Conservation (phyloP, 2,329 filamentous ascomycete genomes). For the Rutstroemia sp. region DNA sequence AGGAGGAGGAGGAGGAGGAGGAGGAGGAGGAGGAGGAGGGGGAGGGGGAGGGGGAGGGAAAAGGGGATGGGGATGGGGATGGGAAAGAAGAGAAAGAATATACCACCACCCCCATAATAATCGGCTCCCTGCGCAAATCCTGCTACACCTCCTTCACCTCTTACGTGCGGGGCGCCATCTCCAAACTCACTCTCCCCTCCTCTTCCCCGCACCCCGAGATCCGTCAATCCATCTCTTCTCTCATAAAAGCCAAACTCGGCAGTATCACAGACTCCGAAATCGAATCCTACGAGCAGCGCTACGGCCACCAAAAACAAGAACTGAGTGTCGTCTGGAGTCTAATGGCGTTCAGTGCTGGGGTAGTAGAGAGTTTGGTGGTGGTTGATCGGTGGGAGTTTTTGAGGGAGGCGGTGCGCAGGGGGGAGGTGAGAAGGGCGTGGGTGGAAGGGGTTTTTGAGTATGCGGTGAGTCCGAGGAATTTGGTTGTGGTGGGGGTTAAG, state of each 20-base stretch:
- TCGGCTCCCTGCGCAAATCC: conserved; percentile 74
- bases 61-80: too few species aligned
- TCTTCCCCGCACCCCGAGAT: not conserved
- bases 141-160: conserved; percentile 68
- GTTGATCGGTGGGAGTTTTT: conserved; percentile 86
- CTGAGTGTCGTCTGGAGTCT: conserved; percentile 84
- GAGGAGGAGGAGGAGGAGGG: not conserved
- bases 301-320: conserved; percentile 64
- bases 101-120: conserved; percentile 73
- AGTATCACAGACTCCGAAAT: conserved; percentile 71
- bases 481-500: conserved; percentile 91
- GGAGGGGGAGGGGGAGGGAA: not conserved
- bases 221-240: conserved; percentile 41
- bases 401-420: conserved; percentile 65
- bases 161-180: conserved; percentile 75
- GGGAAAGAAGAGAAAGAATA: conserved; percentile 14
- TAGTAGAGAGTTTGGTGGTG: conserved; percentile 86
- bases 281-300: conserved; percentile 58
- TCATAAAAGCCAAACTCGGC: conserved; percentile 59
- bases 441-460: conserved; percentile 94
- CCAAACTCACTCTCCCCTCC: conserved; percentile 51
- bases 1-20: too few species aligned
- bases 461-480: conserved; percentile 73
- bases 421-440: conserved; percentile 70
- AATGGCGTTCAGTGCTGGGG: conserved; percentile 90